A percentile compares a stretch with the other conserved stretches of the same genome.
Evolutionary conservation across 2,329 filamentous ascomycete genomes (phyloP).

Genomic region (Neodidymelliopsis sp.): DNA sequence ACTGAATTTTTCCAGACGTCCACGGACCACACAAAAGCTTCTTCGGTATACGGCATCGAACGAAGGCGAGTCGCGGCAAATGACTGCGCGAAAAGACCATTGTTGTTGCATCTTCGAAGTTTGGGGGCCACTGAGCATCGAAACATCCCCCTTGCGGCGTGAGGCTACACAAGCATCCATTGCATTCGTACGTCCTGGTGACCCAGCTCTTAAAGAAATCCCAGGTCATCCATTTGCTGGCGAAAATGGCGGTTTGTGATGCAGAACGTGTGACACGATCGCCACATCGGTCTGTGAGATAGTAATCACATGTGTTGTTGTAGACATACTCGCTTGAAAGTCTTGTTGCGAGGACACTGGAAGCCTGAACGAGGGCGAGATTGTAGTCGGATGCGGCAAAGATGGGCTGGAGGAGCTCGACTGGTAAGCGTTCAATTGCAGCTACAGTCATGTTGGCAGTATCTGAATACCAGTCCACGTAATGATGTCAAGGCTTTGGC

Average conservation of each 20-base stretch:
- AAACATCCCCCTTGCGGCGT: conserved; percentile 33
- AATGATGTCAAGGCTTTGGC: conserved; percentile 2
- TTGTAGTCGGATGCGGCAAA: conserved; percentile 57
- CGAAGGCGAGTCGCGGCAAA: conserved; percentile 32
- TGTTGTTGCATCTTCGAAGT: conserved; percentile 36
- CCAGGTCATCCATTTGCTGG: conserved; percentile 46
- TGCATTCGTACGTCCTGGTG: conserved; percentile 23
- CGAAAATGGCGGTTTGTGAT: conserved; percentile 38
- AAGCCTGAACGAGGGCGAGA: conserved; percentile 50
- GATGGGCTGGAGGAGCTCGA: conserved; percentile 61
- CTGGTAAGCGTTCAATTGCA: conserved; percentile 56
- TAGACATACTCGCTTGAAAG: conserved; percentile 39
- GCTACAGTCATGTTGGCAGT: conserved; percentile 22
- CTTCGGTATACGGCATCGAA: conserved; percentile 40
- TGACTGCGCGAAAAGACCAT: conserved; percentile 43
- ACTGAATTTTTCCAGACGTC: conserved; percentile 38
- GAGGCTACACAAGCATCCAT: conserved; percentile 40
- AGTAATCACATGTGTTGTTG: conserved; percentile 32
- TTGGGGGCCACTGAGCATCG: conserved; percentile 41
- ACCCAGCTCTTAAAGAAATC: conserved; percentile 38
- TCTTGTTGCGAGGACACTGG: conserved; percentile 48
- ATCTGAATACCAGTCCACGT: not conserved
- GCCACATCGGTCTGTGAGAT: conserved; percentile 23
- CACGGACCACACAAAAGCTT: conserved; percentile 41
- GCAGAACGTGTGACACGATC: conserved; percentile 21